Conservation (phyloP, 306 rosid genomes). For the Vicia villosa region DNA sequence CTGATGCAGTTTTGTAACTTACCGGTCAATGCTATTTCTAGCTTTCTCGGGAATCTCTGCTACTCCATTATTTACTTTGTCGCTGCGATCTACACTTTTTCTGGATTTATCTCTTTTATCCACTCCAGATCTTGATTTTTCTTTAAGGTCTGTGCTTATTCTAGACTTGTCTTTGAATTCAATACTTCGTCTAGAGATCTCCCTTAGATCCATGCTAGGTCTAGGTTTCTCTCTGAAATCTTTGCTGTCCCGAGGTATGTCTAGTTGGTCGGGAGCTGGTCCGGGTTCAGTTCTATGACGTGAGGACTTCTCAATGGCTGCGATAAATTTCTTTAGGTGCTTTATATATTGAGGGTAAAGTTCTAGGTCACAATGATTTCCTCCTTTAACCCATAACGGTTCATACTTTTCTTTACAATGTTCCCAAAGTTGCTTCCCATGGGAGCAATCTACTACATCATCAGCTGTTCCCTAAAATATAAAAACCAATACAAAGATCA, state of each 20-base stretch:
- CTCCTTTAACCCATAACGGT: slow-evolving; percentile 95
- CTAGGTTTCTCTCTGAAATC: slow-evolving; percentile 78
- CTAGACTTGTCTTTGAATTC: slow-evolving; percentile 51
- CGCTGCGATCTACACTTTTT: slow-evolving; percentile 60
- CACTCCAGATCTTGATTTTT: slow-evolving; percentile 58
- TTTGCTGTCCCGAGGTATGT: slow-evolving; percentile 69
- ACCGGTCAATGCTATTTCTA: slow-evolving; percentile 88
- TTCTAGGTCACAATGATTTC: slow-evolving; percentile 92
- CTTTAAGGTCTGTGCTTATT: slow-evolving; percentile 62
- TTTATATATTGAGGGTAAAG: slow-evolving; percentile 83
- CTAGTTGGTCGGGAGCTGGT: slow-evolving; percentile 50
- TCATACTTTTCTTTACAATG: slow-evolving; percentile 89
- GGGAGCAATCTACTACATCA: slow-evolving; percentile 93
- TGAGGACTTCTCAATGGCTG: slow-evolving; percentile 59
- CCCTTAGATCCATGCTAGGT: slow-evolving; percentile 69
- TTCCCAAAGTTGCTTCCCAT: slow-evolving; percentile 96
- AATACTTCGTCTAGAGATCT: slow-evolving; percentile 47
- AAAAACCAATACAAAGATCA: slow-evolving; percentile 38
- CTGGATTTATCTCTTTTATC: slow-evolving; percentile 78
- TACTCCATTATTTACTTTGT: slow-evolving; percentile 48
- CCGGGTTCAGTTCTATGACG: slow-evolving; percentile 47
- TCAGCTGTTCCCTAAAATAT: slow-evolving; percentile 75
- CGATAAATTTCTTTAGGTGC: slow-evolving; percentile 85
- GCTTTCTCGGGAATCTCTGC: slow-evolving; percentile 67
- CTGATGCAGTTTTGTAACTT: slow-evolving; percentile 27